Evolutionary conservation across 192 early-diverging fungal species (phyloP).

Genomic region (Coemansia sp.): DNA sequence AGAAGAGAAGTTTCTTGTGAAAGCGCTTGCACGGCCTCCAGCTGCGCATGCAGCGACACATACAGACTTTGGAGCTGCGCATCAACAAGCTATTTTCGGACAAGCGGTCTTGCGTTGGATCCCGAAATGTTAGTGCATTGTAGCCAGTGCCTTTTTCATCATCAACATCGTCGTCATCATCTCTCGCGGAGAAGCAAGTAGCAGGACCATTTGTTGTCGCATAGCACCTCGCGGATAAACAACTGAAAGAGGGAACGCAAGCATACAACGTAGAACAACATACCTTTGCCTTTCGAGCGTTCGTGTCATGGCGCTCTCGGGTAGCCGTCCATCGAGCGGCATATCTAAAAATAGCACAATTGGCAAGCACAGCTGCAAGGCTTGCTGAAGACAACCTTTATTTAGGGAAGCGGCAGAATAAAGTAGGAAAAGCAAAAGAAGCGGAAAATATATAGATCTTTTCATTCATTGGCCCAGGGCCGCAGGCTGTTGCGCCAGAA

Average conservation of each 20-base stretch:
- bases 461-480: no score
- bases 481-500: no score
- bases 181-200: no score
- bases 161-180: no score
- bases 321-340: constrained; percentile 29
- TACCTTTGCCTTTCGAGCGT: constrained; percentile 46
- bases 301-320: constrained; percentile 35
- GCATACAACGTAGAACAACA: neutral
- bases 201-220: no score
- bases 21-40: constrained; percentile 17
- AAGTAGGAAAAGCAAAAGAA: neutral
- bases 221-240: neutral
- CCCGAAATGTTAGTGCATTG: neutral
- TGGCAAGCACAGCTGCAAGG: neutral
- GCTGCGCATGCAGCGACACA: constrained; percentile 17
- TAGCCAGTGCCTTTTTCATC: neutral
- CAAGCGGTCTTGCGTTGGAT: neutral
- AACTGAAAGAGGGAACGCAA: neutral
- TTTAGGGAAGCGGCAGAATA: no score
- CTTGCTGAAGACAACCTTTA: neutral
- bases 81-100: constrained; percentile 35
- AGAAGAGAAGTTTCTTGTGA: constrained; percentile 27
- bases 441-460: neutral
- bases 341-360: constrained; percentile 35
- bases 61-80: constrained; percentile 10